phyloP scores from a whole-genome alignment of 805 yeast genomes.

The Tetrapisispora pingtungensis region DNA sequence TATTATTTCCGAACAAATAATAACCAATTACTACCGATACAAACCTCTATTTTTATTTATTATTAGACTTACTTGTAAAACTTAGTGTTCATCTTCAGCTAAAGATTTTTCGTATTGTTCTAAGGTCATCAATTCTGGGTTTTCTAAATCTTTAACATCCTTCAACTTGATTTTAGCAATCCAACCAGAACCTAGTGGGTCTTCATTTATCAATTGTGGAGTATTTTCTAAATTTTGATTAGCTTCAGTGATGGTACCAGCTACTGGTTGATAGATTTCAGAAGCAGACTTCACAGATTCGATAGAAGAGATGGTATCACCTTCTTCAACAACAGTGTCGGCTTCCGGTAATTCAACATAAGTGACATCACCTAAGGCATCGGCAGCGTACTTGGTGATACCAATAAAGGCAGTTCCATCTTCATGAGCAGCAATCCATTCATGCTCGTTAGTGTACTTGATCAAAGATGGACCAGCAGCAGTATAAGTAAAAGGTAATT shows the following conservation, averaged over 20 bases:
- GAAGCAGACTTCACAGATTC: constrained; percentile 92
- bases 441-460: constrained; percentile 82
- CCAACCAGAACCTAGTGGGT: constrained; percentile 95
- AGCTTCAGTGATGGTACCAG: constrained; percentile 63
- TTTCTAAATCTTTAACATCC: constrained; percentile 35
- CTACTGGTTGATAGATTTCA: constrained; percentile 83
- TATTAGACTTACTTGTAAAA: not conserved
- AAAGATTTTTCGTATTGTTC: constrained; percentile 49
- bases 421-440: constrained; percentile 81
- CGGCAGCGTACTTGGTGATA: constrained; percentile 89
- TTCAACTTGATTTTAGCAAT: constrained; percentile 65
- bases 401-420: constrained; percentile 86
- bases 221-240: constrained; percentile 55
- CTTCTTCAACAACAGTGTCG: constrained; percentile 49
- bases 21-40: not conserved
- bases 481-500: constrained; percentile 26
- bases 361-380: constrained; percentile 94
- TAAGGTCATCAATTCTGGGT: constrained; percentile 41
- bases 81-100: constrained; percentile 36
- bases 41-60: too few species aligned
- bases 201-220: constrained; percentile 74
- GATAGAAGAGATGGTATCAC: constrained; percentile 85
- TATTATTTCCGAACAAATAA: not conserved
- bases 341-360: constrained; percentile 81
- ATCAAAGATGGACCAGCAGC: constrained; percentile 31